Base-by-base conservation (phyloP, 768 basidiomycete species). In the Macrolepiota dolichaula region DNA sequence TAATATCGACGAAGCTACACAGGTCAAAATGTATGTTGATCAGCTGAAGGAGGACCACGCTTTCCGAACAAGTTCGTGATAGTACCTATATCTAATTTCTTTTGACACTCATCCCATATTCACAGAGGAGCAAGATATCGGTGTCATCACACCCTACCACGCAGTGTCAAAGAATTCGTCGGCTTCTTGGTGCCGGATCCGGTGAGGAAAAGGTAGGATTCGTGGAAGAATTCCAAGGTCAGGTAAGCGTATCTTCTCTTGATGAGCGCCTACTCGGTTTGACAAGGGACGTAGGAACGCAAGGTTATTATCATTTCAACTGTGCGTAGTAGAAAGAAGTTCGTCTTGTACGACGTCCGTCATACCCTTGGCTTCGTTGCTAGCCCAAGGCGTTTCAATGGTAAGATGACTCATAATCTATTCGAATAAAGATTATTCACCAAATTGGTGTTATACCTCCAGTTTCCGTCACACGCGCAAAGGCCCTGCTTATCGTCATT, bases 391-490 rank as follows among this genome's bases (percentile, higher is more conserved):
- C 76, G 85, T 2, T 85, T 86, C 71, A 87, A 87, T 67, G 85
- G 85, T 85, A 42, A 40, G 79, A 68, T n/a, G n/a, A n/a, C n/a
- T 32, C 29, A 7, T 32, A 3, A 7, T 7, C 3, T 32, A 32
- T 32, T 7, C 29, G 29, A 32, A 32, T 32, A n/a, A n/a, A n/a
- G n/a, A n/a, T n/a, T n/a, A n/a, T n/a, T n/a, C n/a, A n/a, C n/a
- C n/a, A n/a, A n/a, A n/a, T n/a, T n/a, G n/a, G n/a, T n/a, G n/a
- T n/a, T n/a, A n/a, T n/a, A 24, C 22, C 5, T 47, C n/a, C 36
- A 86, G 85, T 88, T 12, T 84, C 85, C 3, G 73, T 88, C 10
- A 88, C 87, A 0, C 79, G 87, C 46, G 85, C 87, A 0, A 74
- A 85, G 63, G 82, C 85, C 0, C 71, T 88, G 0, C 73, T 88